These are phyloP conservation scores for Santalum album DNA, from an alignment of 164 flowering plant genomes.

Conservation along the genomic window DNA sequence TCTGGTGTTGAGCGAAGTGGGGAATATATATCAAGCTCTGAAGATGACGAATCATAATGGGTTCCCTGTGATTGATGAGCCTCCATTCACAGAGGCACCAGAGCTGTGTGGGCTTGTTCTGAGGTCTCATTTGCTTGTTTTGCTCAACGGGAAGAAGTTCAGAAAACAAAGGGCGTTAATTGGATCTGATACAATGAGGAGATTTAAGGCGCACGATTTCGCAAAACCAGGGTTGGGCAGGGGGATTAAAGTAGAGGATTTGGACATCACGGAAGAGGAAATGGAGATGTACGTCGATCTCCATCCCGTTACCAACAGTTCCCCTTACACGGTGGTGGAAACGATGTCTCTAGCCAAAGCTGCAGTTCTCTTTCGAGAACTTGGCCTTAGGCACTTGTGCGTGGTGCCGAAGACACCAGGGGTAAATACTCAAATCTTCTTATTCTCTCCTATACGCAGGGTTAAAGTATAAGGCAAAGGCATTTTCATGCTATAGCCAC, in stretches of 20 bases:
- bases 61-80: constrained; percentile 87
- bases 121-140: constrained; percentile 76
- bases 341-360: constrained; percentile 98
- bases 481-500: too few species aligned
- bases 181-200: constrained; percentile 29
- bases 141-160: constrained; percentile 64
- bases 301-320: constrained; percentile 82
- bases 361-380: constrained; percentile 65
- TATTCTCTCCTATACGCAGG: background rate
- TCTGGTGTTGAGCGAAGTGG: constrained; percentile 79
- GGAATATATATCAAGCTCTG: constrained; percentile 45
- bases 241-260: constrained; percentile 69
- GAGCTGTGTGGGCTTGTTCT: constrained; percentile 76
- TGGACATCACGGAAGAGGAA: constrained; percentile 57
- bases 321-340: constrained; percentile 87
- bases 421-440: constrained; percentile 30
- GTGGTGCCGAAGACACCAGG: constrained; percentile 88
- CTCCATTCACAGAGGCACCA: constrained; percentile 64
- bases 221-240: constrained; percentile 88
- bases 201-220: constrained; percentile 69
- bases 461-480: too few species aligned
- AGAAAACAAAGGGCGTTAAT: constrained; percentile 26
- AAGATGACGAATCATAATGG: constrained; percentile 62
- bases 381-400: constrained; percentile 79
- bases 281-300: constrained; percentile 96